These are phyloP conservation scores for Boletus rubropictus DNA, from an alignment of 768 basidiomycete genomes.

Conservation along the genomic window DNA sequence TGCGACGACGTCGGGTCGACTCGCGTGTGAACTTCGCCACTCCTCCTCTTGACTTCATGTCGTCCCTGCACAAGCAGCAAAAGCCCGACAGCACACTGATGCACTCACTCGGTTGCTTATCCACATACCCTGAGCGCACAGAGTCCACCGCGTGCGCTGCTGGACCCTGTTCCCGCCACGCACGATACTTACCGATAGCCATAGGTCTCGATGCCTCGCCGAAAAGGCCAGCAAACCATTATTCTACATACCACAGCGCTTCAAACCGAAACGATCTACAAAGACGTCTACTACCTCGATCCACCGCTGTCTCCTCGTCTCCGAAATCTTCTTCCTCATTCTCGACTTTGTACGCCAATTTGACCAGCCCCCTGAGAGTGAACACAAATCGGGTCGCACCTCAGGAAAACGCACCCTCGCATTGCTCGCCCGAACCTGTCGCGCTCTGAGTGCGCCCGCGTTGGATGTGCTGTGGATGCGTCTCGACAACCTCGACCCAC, in stretches of 20 bases:
- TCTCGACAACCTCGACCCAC: constrained; percentile 24
- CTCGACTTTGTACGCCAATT: constrained; percentile 17
- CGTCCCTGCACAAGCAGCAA: neutral
- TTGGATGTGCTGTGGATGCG: constrained; percentile 28
- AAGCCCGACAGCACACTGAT: neutral
- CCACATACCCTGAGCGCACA: neutral
- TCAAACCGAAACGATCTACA: neutral
- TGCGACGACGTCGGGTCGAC: no score
- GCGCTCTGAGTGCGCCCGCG: constrained; percentile 16
- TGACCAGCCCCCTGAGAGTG: constrained; percentile 19
- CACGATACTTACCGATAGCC: neutral
- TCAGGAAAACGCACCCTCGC: constrained; percentile 22
- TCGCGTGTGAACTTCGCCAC: no score
- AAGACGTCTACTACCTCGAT: neutral
- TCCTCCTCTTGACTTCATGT: no score
- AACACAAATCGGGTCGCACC: constrained; percentile 9
- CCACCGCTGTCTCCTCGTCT: constrained; percentile 20
- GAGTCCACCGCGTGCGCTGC: constrained; percentile 4
- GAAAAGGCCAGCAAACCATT: neutral
- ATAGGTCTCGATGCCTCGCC: constrained; percentile 1
- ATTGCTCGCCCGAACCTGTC: constrained; percentile 26
- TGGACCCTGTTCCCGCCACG: no score
- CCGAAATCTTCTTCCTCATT: constrained; percentile 20
- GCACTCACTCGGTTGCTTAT: neutral
- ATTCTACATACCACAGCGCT: neutral